Conservation (phyloP, 495 filamentous ascomycete genomes). For the Penicillium parvum region DNA sequence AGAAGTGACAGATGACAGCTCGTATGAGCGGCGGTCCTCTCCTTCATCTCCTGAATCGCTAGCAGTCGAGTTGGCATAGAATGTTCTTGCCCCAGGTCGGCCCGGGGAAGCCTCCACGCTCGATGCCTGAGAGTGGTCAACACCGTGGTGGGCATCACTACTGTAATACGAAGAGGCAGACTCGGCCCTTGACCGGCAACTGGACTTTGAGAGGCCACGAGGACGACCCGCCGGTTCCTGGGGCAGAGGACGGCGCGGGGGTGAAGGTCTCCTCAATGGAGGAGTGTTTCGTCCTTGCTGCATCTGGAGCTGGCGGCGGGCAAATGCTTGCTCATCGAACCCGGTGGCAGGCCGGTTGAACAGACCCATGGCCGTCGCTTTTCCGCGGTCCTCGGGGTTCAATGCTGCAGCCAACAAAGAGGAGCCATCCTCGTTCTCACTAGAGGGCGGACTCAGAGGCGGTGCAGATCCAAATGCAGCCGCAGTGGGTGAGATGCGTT, state of each 20-base stretch:
- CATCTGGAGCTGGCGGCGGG: conserved; percentile 73
- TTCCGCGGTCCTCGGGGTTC: conserved; percentile 73
- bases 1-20: conserved; percentile 24
- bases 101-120: conserved; percentile 32
- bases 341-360: conserved; percentile 73
- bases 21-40: conserved; percentile 22
- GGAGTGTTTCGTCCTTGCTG: conserved; percentile 59
- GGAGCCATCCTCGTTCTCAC: conserved; percentile 59
- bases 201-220: conserved; percentile 38
- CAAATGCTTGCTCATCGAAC: conserved; percentile 82
- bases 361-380: conserved; percentile 78
- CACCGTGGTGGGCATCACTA: conserved; percentile 27
- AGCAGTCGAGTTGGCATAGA: conserved; percentile 40
- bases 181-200: conserved; percentile 42
- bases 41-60: conserved; percentile 44
- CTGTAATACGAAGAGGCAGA: conserved; percentile 45
- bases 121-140: conserved; percentile 24
- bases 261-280: conserved; percentile 32
- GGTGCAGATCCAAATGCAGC: conserved; percentile 47
- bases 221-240: conserved; percentile 33
- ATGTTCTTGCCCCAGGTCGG: conserved; percentile 28
- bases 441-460: conserved; percentile 69
- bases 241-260: conserved; percentile 27
- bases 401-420: conserved; percentile 53
- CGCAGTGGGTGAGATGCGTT: conserved; percentile 23